Base-by-base conservation (phyloP, 345 rosid genomes). In the Citrus mangshanensis region DNA sequence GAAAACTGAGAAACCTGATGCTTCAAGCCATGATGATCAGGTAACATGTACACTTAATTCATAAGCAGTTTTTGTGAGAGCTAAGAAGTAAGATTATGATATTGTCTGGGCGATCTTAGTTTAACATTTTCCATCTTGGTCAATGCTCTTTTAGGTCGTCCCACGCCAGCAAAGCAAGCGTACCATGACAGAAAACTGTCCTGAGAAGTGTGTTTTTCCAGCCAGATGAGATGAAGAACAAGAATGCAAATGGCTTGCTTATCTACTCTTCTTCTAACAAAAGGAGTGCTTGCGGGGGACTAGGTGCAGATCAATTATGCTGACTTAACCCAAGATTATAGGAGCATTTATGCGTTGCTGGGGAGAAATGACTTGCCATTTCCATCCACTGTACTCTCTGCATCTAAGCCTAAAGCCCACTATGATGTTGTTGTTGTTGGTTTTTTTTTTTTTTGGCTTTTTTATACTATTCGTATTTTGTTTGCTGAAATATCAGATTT, bases 21-120 rank as follows among this genome's bases (percentile, higher is more conserved):
- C 82, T 73, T 71, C 87, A 64, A 75, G 68, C 25, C 70, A 73
- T 58, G 91, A 88, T 71, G 91, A 88, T 71, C 88, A 88, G 90
- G 89, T 87, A 70, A 80, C 30, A 13, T 32, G 1, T 35, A 14
- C 32, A 54, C 30, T 32, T 66, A 28, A 56, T 61, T 5, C 13
- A 19, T 64, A 30, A 46, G 54, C 40, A 38, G 21, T 63, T 55
- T 2, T 75, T 14, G 19, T 28, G 12, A 66, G 28, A 63, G 72
- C 37, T 42, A 32, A 54, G 58, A 18, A 54, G 2, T 16, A n/a
- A 66, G 61, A 35, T 30, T 49, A 37, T 13, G 21, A 65, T 38
- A 24, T 28, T 25, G 16, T 56, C 38, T 9, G 27, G 22, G 21
- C 37, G 37, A 37, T 68, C 9, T 58, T 7, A 25, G 61, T 21